These are phyloP conservation scores for Chlorella sp. DNA, from an alignment of 139 green algal genomes.

Conservation along the genomic window DNA sequence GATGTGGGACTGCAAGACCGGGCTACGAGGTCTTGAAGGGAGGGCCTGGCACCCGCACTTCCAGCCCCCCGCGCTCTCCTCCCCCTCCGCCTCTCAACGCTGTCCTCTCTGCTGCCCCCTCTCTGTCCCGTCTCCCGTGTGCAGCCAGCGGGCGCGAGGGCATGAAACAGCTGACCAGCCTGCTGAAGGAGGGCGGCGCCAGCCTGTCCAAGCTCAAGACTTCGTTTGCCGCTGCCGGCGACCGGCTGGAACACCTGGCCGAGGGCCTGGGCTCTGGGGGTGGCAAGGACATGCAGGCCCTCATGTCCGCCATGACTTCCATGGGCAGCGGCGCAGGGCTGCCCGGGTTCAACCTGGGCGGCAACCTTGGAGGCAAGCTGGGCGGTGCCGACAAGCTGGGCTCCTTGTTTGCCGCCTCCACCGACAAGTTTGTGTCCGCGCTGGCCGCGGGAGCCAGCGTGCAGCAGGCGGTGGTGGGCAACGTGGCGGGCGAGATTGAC, in stretches of 20 bases:
- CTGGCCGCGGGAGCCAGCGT: neutral
- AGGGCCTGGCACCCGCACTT: neutral
- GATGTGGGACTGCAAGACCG: neutral
- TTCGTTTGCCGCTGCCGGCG: conserved; percentile 8
- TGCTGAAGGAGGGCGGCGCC: neutral
- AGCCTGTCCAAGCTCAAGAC: neutral
- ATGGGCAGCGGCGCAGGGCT: neutral
- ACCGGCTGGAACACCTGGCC: neutral
- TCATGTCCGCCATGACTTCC: neutral
- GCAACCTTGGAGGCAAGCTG: neutral
- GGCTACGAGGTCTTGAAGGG: neutral
- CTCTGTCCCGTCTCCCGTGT: neutral
- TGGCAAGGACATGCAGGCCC: neutral
- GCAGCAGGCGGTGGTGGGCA: neutral
- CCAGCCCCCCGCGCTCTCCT: neutral
- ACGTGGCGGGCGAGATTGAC: neutral
- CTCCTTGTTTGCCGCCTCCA: neutral
- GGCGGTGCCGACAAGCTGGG: neutral
- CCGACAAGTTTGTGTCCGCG: neutral
- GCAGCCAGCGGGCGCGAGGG: neutral
- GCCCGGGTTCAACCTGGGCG: neutral
- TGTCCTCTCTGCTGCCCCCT: neutral
- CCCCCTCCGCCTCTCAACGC: too few relatives aligned
- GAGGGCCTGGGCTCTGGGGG: neutral
- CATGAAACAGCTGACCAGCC: neutral